Base-by-base conservation (phyloP, 108 stramenopile species). In the Nitzschia sp. region DNA sequence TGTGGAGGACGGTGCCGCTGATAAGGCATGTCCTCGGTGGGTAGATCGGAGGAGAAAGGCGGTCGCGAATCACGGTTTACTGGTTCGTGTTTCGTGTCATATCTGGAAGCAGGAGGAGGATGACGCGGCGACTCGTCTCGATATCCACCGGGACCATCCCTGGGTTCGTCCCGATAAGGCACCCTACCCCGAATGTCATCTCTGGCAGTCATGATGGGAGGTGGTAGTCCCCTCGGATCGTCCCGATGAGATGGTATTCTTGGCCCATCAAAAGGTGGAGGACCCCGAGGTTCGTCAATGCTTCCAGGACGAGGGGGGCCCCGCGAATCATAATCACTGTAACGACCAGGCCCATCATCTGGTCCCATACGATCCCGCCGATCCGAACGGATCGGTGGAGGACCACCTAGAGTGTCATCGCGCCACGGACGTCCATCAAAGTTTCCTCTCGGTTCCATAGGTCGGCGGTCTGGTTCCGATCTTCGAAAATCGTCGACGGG, bases 11-110 rank as follows among this genome's bases (percentile, higher is more conserved):
- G 1, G 13, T n/a, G 56, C 5, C 56, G 13, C 17, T 30, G 32
- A 17, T 16, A 3, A 32, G 56, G 56, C 30, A 58, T 58, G 17
- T 34, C 56, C 16, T 58, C 56, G 21, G n/a, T 53, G n/a, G n/a
- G n/a, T n/a, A n/a, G n/a, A n/a, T n/a, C n/a, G n/a, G n/a, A n/a
- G n/a, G n/a, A n/a, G n/a, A n/a, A 53, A 53, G 53, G 53, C 33
- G 56, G 56, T 21, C 56, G 56, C 30, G 56, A 30, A 5, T 33
- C 56, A 3, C 56, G 28, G 5, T 50, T 4, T n/a, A 16, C 4
- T 21, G 48, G 21, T n/a, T 50, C 48, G 19, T 16, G 8, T 4
- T 8, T 8, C 4, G 19, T 22, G 48, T 50, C 48, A 50, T 21
- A 50, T 50, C 48, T 16, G 4, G 48, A 50, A 50, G 13, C 21